A percentile compares a stretch with the other conserved stretches of the same genome.
Evolutionary conservation across 140 eudicot genomes (phyloP).

Genomic region (Bidens hawaiensis): DNA sequence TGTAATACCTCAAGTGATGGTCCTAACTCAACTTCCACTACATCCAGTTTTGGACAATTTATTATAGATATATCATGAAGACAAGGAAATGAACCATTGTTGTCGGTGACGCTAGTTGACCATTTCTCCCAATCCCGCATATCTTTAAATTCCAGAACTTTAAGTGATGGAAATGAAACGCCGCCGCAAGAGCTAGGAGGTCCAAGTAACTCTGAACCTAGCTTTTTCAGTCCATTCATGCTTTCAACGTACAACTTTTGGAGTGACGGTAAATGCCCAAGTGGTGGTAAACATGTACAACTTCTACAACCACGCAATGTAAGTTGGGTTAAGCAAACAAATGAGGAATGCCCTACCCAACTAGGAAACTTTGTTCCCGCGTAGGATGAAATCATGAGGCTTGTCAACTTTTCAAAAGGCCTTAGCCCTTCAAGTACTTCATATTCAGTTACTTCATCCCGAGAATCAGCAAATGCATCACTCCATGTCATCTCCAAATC

Average conservation of each 20-base stretch:
- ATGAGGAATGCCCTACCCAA: slow-evolving; percentile 46
- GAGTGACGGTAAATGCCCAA: slow-evolving; percentile 43
- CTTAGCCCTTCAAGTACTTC: slow-evolving; percentile 25
- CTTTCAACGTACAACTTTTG: slow-evolving; percentile 27
- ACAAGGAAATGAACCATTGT: slow-evolving; percentile 12
- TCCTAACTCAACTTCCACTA: slow-evolving; percentile 11
- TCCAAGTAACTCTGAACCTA: slow-evolving; percentile 26
- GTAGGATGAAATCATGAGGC: slow-evolving; percentile 24
- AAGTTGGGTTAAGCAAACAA: slow-evolving; percentile 18
- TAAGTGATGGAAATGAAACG: slow-evolving; percentile 23
- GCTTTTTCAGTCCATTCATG: slow-evolving; percentile 24
- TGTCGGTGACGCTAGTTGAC: slow-evolving; percentile 1
- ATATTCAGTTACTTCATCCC: slow-evolving; percentile 5
- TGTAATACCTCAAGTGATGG: slow-evolving; percentile 13
- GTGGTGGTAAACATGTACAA: slow-evolving; percentile 42
- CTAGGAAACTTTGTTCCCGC: slow-evolving; percentile 42
- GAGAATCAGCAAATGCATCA: slow-evolving; percentile 14
- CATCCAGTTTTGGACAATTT: slow-evolving; percentile 20
- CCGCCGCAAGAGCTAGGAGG: not conserved
- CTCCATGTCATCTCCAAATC: slow-evolving; percentile 40
- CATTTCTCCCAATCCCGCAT: slow-evolving; percentile 29
- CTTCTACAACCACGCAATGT: slow-evolving; percentile 29
- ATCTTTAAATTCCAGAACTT: slow-evolving; percentile 20
- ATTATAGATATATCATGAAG: slow-evolving; percentile 15
- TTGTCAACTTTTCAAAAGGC: slow-evolving; percentile 28